phyloP scores from a whole-genome alignment of 768 basidiomycete species.

The Bullera alba region DNA sequence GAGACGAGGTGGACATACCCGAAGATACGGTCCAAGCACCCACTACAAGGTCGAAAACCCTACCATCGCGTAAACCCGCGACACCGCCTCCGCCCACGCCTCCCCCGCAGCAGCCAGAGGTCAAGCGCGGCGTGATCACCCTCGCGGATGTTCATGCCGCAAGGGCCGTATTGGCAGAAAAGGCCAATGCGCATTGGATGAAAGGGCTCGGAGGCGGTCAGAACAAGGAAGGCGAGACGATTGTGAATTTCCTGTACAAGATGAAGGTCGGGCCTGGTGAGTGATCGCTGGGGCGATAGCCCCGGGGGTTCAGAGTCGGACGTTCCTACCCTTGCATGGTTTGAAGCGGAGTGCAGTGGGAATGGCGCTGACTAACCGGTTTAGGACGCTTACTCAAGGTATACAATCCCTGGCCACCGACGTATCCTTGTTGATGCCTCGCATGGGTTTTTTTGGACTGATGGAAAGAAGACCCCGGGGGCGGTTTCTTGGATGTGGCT shows the following conservation, averaged over 20 bases:
- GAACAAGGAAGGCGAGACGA: conserved; percentile 40
- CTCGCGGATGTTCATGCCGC: conserved; percentile 33
- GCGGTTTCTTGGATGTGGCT: too few relatives aligned
- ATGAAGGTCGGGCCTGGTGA: conserved; percentile 38
- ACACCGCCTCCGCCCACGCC: conserved; percentile 37
- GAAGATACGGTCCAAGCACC: conserved; percentile 8
- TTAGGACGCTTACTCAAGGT: conserved; percentile 31
- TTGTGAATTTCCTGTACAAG: conserved; percentile 42
- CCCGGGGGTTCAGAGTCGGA: too few relatives aligned
- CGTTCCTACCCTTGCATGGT: neutral
- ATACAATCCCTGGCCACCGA: conserved; percentile 21
- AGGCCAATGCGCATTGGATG: conserved; percentile 39
- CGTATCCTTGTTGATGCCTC: neutral
- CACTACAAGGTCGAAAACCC: conserved; percentile 33
- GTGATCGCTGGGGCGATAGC: conserved; percentile 3
- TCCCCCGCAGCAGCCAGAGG: conserved; percentile 51
- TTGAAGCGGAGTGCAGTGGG: neutral
- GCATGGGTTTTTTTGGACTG: too few relatives aligned
- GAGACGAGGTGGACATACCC: too few relatives aligned
- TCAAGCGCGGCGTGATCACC: conserved; percentile 31
- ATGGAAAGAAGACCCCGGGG: too few relatives aligned
- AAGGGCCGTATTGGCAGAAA: conserved; percentile 34
- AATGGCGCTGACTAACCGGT: neutral
- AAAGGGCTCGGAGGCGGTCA: conserved; percentile 40
- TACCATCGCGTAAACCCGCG: conserved; percentile 14